A percentile compares a stretch with the other conserved stretches of the same genome.
Conservation (phyloP, 257 asterid genomes). For the Fraxinus quadrangulata region DNA sequence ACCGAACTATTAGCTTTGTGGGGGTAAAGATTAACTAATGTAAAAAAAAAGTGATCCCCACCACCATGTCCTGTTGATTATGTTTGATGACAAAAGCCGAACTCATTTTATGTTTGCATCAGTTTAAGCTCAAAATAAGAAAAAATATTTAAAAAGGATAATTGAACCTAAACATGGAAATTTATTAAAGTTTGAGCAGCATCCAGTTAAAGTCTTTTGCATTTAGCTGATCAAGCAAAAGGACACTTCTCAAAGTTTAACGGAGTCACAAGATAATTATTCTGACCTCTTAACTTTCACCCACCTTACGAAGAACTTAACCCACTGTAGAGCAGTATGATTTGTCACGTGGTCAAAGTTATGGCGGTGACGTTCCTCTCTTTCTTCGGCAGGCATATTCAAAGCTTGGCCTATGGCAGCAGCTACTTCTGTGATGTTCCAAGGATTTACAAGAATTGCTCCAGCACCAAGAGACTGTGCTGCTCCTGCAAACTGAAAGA, state of each 20-base stretch:
- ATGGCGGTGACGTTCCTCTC: constrained; percentile 91
- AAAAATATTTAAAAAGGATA: neutral
- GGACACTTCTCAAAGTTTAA: constrained; percentile 1
- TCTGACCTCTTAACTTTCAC: constrained; percentile 30
- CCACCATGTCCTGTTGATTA: neutral
- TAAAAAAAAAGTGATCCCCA: neutral
- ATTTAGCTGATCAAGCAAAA: constrained; percentile 2
- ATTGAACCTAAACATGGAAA: neutral
- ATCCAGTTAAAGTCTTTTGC: constrained; percentile 4
- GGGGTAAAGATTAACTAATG: neutral
- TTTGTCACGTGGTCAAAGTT: constrained; percentile 84
- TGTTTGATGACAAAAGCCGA: neutral
- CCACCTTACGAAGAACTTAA: constrained; percentile 90
- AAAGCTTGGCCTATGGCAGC: constrained; percentile 66
- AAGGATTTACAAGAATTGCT: constrained; percentile 95
- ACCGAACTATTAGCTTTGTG: neutral
- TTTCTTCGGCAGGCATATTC: constrained; percentile 77
- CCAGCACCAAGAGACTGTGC: constrained; percentile 99
- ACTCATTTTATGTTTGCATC: neutral
- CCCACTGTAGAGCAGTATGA: constrained; percentile 99
- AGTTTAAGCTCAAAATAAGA: neutral
- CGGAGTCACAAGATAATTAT: neutral
- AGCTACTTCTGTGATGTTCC: constrained; percentile 94
- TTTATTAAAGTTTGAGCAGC: constrained; percentile 13
- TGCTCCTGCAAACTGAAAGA: constrained; percentile 93